Conservation (phyloP, 352 stramenopile genomes). For the Globisporangium apiculatum region DNA sequence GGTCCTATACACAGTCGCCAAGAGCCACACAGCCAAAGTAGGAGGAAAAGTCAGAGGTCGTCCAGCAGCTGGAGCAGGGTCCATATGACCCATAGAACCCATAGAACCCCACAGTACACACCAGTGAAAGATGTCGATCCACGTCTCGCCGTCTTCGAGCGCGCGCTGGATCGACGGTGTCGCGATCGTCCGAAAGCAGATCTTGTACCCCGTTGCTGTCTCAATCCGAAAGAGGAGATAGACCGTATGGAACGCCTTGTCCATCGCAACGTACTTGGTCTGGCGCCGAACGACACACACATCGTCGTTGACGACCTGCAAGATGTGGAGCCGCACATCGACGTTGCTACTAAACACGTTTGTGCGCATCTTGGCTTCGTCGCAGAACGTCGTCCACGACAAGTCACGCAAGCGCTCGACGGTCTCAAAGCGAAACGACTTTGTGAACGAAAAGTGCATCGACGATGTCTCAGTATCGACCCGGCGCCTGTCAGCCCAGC, state of each 20-base stretch:
- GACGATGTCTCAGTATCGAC: conserved; percentile 29
- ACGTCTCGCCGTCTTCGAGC: conserved; percentile 38
- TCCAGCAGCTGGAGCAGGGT: no score
- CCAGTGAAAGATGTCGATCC: conserved; percentile 71
- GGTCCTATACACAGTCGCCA: conserved; percentile 14
- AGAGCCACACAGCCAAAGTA: not conserved
- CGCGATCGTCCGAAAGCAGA: conserved; percentile 65
- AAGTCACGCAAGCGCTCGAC: conserved; percentile 31
- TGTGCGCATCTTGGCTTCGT: conserved; percentile 39
- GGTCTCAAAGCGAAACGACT: conserved; percentile 28
- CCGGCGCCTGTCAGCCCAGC: conserved; percentile 51
- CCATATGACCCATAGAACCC: no score
- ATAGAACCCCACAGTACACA: conserved; percentile 2
- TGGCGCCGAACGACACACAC: conserved; percentile 47
- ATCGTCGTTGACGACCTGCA: conserved; percentile 47
- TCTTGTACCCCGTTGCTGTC: conserved; percentile 39
- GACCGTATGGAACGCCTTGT: conserved; percentile 54
- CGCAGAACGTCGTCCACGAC: conserved; percentile 39
- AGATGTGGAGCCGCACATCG: conserved; percentile 30
- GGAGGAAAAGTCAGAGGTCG: no score
- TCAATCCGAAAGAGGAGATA: conserved; percentile 62
- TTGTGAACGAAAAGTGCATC: conserved; percentile 64
- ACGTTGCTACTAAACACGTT: conserved; percentile 46
- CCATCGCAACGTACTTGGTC: conserved; percentile 44
- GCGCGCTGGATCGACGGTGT: conserved; percentile 37